Evolutionary conservation across 1,284 basidiomycete genomes (phyloP), one percentile per base, ranked within the genome.

Genomic region (Irpex rosettiformis): DNA sequence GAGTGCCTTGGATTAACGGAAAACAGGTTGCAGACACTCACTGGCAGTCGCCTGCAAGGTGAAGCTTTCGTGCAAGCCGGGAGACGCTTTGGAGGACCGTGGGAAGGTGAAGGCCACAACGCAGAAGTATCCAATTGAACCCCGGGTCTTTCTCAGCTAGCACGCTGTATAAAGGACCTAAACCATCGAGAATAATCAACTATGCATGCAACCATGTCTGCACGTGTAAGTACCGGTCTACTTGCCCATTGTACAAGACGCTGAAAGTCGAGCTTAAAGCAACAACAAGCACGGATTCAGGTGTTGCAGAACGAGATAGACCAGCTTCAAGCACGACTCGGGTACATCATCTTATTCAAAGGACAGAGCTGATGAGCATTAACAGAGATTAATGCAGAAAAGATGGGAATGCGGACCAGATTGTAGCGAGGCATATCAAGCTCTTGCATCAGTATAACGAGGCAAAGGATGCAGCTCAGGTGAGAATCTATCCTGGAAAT

Each of bases 391-490:
- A 21, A 56, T n/a, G 11, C 58, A 89, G 84, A 8, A 70, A 75
- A 53, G 64, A 71, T 40, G 79, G 79, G 64, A 81, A 88, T 61
- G 82, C 88, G 1, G 84, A 88, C 47, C 76, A 77, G 61, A 84
- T 90, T 13, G 85, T 88, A 18, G 82, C 84, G 54, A 75, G 75
- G 5, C 88, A 92, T 65, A 91, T 91, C 69, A 82, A 82, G 62
- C 75, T 89, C 3, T 72, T 91, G 25, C 89, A 92, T 68, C 77
- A 73, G 49, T 92, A 92, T 65, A 92, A 92, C 62, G 90, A 92
- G 68, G 82, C 88, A 4, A 92, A 92, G 67, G 90, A 92, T 66
- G 89, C 88, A 2, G 77, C 89, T 0, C 89, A 91, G 81, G 89
- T 83, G 54, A 54, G 68, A 45, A n/a, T 45, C 21, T 18, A 18